phyloP scores from a whole-genome alignment of 2,329 filamentous ascomycete genomes.

The Didymella exigua region DNA sequence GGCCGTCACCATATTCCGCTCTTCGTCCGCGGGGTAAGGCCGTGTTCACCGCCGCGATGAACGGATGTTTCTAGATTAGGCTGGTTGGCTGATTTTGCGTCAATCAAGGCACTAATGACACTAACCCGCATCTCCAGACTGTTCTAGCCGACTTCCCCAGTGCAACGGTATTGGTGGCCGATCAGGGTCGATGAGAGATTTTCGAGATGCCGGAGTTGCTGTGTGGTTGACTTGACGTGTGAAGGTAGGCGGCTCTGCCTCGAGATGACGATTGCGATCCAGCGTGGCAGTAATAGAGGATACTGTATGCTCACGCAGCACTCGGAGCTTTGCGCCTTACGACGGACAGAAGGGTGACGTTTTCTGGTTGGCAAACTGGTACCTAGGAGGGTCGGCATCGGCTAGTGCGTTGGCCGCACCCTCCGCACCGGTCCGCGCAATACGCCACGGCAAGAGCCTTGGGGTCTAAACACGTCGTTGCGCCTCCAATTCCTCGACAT shows the following conservation, averaged over 20 bases:
- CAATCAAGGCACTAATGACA: slow-evolving; percentile 10
- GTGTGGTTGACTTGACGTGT: background rate
- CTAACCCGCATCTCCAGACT: slow-evolving; percentile 20
- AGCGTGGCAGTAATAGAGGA: background rate
- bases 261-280: slow-evolving; percentile 3
- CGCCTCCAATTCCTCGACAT: slow-evolving; percentile 12
- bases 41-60: slow-evolving; percentile 10
- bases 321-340: slow-evolving; percentile 7
- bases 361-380: slow-evolving; percentile 8
- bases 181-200: background rate
- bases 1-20: slow-evolving; percentile 26
- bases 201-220: background rate
- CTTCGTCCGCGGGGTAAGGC: slow-evolving; percentile 12
- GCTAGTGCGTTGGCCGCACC: slow-evolving; percentile 11
- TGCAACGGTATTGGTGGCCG: slow-evolving; percentile 2
- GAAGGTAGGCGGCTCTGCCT: background rate
- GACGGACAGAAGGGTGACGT: slow-evolving; percentile 18
- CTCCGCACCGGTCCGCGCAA: slow-evolving; percentile 13
- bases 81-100: background rate
- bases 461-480: slow-evolving; percentile 9
- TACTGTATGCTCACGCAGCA: slow-evolving; percentile 4
- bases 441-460: slow-evolving; percentile 7
- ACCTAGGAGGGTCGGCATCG: slow-evolving; percentile 3
- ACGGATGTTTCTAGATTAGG: slow-evolving; percentile 7
- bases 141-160: slow-evolving; percentile 16